Conservation (phyloP, 73 alveolate species). For the Paramecium sonneborni region DNA sequence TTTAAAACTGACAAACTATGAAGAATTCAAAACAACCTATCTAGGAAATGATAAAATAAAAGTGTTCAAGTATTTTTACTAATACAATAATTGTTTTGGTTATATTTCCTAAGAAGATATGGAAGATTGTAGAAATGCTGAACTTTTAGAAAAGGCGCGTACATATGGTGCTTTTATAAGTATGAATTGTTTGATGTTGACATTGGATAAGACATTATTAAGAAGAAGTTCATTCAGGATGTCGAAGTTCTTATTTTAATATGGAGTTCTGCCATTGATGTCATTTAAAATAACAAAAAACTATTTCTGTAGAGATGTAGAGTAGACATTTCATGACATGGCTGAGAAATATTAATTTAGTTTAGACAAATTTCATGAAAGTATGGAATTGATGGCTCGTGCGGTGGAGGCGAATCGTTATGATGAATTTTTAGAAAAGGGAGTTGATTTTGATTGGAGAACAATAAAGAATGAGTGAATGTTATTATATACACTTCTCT, state of each 20-base stretch:
- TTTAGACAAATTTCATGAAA: neutral
- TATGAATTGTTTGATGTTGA: neutral
- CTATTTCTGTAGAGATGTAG: neutral
- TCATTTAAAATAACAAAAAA: neutral
- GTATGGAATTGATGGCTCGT: too few species aligned
- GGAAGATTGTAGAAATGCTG: neutral
- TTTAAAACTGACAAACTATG: slow-evolving; percentile 30
- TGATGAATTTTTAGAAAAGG: too few species aligned
- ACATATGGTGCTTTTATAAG: neutral
- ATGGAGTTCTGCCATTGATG: neutral
- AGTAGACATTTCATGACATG: slow-evolving; percentile 4
- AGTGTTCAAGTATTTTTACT: neutral
- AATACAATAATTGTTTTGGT: neutral
- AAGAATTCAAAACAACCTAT: neutral
- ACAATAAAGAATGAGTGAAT: neutral
- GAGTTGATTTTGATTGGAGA: slow-evolving; percentile 26
- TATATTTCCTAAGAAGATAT: neutral
- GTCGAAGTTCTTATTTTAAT: neutral
- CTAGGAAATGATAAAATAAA: neutral
- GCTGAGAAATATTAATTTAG: neutral
- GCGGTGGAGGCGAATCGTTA: too few species aligned
- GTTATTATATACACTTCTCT: neutral
- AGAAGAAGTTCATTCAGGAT: neutral
- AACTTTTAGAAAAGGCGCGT: neutral
- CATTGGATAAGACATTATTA: neutral